Evolutionary conservation across 805 yeast species (phyloP), one percentile per base, ranked within the genome.

Genomic region (Candida tibetensis): DNA sequence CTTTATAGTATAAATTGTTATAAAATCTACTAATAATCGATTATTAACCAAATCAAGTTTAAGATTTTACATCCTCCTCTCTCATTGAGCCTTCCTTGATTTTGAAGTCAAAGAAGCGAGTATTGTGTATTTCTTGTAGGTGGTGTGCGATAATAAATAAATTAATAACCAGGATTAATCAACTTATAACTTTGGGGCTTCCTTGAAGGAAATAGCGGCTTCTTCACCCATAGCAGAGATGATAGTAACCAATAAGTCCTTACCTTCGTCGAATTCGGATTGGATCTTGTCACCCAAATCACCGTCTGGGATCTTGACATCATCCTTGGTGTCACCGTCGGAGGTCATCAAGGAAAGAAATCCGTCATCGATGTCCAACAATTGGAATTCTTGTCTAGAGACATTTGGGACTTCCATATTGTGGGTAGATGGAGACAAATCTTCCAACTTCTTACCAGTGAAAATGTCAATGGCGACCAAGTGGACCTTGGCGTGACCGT

Each of bases 401-500:
- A 93, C 99, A 71, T 88, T 82, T 75, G 99, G 99, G 69, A 91
- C 98, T 76, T 91, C 97, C 98, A 93, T 90, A 79, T 93, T 93
- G 82, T 93, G 99, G 78, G 99, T 93, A 52, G 99, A 93, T 76
- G 99, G 99, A 58, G 99, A 93, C 72, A 93, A 85, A 77, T 93
- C 99, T 83, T 93, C 99, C 74, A 90, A 83, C 81, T 93, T 93
- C 90, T 93, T 93, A 74, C 87, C 85, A 63, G 99, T 93, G 91
- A 93, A 93, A 72, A 93, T 91, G 73, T 93, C 99, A 62, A 86
- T 82, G 69, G 98, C 98, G 57, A 93, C 98, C 77, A 93, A 82
- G 77, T 93, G 98, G 74, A 93, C 99, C 83, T 93, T 93, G 72
- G 99, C 99, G 93, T 93, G 99, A 79, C 99, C 99, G 85, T 93